Base-by-base conservation (phyloP, 1,284 basidiomycete genomes). In the Mycena sp. region DNA sequence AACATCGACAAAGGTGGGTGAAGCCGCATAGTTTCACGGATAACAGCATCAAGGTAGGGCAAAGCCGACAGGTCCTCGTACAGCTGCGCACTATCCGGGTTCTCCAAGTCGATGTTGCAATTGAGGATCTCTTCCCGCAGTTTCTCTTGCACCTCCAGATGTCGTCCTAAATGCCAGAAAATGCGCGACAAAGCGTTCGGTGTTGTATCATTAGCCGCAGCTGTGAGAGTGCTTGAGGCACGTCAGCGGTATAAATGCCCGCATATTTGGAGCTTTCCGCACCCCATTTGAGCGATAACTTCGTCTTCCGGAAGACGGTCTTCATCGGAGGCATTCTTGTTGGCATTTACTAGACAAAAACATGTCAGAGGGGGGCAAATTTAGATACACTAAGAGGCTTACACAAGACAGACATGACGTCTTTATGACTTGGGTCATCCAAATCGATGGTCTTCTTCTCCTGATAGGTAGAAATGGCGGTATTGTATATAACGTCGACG, bases 221-320 rank as follows among this genome's bases (percentile, higher is more conserved):
- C 51, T 14, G 58, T 61, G 9, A 61, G 28, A 16, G 58, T 61
- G 4, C 58, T 60, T 19, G 4, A 30, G 11, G n/a, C 30, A n/a
- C 29, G 23, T 28, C 25, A 53, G 29, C 26, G 9, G 10, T 14
- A 35, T 35, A 35, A 14, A 9, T 35, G 32, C 32, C 9, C 14
- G 32, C 32, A 35, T 43, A 6, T 26, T n/a, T 30, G 5, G 26
- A 38, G 16, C 12, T 14, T 9, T 38, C 23, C 29, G 0, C 44
- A 60, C 58, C 58, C 58, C 43, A 61, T 54, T n/a, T 61, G 58
- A 26, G 51, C 46, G 19, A 61, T 54, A 38, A 61, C 58, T 41
- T 61, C 58, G 26, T 61, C 29, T 26, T 61, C 58, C 14, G 21
- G 17, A 11, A 61, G 51, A 38, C 58, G 58, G 26, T 61, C 58